A percentile compares a stretch with the other conserved stretches of the same genome.
Conservation (phyloP, 768 basidiomycete species). For the Serpula lacrymans region DNA sequence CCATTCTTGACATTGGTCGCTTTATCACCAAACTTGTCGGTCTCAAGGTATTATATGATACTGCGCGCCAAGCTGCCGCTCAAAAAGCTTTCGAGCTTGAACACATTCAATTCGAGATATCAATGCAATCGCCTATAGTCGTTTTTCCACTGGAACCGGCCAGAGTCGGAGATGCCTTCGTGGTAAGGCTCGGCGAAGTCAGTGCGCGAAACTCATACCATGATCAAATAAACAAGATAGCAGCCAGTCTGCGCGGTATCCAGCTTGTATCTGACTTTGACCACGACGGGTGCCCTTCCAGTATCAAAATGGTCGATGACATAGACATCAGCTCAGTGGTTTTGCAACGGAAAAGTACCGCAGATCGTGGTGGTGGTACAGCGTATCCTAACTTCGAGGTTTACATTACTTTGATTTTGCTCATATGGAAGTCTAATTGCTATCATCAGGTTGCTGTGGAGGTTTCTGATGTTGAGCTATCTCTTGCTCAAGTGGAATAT, state of each 20-base stretch:
- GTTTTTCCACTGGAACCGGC: conserved; percentile 75
- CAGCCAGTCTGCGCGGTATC: conserved; percentile 78
- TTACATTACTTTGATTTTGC: conserved; percentile 11
- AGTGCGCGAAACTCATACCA: conserved; percentile 75
- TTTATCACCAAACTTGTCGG: conserved; percentile 84
- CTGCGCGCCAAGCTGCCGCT: conserved; percentile 89
- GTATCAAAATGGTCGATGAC: conserved; percentile 88
- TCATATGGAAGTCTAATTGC: conserved; percentile 9
- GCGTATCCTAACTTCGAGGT: conserved; percentile 77
- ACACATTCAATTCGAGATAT: conserved; percentile 89
- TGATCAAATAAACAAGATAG: conserved; percentile 51
- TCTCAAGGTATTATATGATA: conserved; percentile 92
- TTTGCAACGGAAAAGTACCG: conserved; percentile 54
- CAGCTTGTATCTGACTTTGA: conserved; percentile 73
- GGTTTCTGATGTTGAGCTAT: conserved; percentile 81
- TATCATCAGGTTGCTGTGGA: conserved; percentile 56
- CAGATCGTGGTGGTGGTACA: conserved; percentile 48
- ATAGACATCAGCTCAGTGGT: conserved; percentile 72
- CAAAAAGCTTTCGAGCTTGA: conserved; percentile 92
- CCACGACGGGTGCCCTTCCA: conserved; percentile 43
- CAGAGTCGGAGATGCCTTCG: conserved; percentile 61
- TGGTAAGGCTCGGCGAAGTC: conserved; percentile 87
- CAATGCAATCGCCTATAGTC: conserved; percentile 88
- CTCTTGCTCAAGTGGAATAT: conserved; percentile 85
- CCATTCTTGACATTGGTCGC: conserved; percentile 83